Conservation (phyloP, 345 rosid genomes). For the Eucalyptus curtisii region DNA sequence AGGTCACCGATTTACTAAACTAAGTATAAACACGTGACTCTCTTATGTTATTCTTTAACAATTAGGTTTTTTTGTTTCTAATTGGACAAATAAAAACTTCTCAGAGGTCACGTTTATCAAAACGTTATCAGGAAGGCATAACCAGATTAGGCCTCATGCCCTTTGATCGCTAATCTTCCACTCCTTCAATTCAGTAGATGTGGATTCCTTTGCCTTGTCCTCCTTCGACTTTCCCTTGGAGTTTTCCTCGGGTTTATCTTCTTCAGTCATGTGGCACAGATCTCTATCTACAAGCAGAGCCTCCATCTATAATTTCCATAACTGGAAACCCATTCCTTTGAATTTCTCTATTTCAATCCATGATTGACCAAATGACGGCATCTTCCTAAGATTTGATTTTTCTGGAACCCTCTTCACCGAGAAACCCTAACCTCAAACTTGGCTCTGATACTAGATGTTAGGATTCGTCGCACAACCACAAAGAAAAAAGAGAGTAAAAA, state of each 20-base stretch:
- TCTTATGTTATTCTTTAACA: background rate
- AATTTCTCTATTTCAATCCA: background rate
- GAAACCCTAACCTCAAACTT: background rate
- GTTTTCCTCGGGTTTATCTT: background rate
- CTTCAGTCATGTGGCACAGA: background rate
- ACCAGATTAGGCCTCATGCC: accelerated
- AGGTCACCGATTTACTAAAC: background rate
- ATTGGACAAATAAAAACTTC: background rate
- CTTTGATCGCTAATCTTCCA: background rate
- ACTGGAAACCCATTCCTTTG: background rate
- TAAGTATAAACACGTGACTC: too few relatives aligned
- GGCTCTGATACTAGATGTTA: background rate
- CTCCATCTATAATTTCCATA: background rate
- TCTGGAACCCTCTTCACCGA: background rate
- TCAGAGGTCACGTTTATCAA: too few relatives aligned
- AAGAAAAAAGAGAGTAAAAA: background rate
- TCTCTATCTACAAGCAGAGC: background rate
- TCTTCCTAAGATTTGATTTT: background rate
- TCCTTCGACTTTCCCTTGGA: background rate
- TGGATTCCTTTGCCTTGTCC: background rate
- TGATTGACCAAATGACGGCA: background rate
- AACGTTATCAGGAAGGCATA: background rate
- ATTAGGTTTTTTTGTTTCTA: background rate
- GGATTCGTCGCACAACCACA: background rate
- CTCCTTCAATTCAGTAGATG: background rate